Percentiles rank a stretch among this genome's conserved stretches.
phyloP scores from a whole-genome alignment of 208 protist species.

The Acanthamoeba sp. region DNA sequence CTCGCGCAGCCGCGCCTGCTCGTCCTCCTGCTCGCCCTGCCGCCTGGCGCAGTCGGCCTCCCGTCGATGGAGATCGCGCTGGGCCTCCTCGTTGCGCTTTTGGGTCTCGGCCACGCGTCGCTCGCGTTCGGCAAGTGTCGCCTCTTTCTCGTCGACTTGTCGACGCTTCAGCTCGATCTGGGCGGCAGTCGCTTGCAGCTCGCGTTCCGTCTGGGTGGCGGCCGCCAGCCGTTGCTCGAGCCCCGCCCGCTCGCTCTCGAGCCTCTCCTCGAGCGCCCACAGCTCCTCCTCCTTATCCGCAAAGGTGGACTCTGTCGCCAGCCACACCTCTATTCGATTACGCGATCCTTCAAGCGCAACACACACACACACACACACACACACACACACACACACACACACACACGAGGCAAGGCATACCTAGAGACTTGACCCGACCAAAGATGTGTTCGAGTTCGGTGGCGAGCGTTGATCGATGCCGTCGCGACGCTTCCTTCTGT shows the following conservation, averaged over 20 bases:
- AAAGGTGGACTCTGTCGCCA: background rate
- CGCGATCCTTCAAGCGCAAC: background rate
- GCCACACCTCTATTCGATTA: too few relatives aligned
- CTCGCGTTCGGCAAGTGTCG: background rate
- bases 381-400: background rate
- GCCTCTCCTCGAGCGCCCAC: background rate
- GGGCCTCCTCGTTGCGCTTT: background rate
- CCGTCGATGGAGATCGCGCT: background rate
- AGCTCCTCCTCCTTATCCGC: constrained; percentile 6
- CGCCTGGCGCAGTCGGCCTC: background rate
- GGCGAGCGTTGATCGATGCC: background rate
- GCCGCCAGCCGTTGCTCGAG: background rate
- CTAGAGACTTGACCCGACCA: background rate
- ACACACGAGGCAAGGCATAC: background rate
- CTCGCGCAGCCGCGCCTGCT: background rate
- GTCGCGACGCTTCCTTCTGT: background rate
- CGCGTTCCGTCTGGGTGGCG: background rate
- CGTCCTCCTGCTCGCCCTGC: constrained; percentile 29
- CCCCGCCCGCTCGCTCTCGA: background rate
- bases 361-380: background rate
- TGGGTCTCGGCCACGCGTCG: constrained; percentile 7
- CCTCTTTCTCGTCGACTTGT: background rate
- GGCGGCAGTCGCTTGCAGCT: background rate
- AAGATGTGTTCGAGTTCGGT: background rate
- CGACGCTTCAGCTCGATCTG: background rate